These are phyloP conservation scores for Phialocephala subalpina DNA, from an alignment of 2,329 filamentous ascomycete species.

Conservation along the genomic window DNA sequence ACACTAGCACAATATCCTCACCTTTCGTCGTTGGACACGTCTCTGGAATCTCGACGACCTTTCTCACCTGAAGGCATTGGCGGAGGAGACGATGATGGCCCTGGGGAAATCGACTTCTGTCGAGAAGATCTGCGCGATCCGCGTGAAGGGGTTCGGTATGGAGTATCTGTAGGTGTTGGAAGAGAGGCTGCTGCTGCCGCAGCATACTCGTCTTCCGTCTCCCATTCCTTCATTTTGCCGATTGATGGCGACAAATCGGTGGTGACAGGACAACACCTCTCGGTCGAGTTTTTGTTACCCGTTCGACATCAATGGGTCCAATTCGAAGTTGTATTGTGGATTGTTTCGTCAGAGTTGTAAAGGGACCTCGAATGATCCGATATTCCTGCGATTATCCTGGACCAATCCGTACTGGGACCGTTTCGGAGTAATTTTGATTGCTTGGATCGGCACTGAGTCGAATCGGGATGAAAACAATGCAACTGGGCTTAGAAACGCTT, in stretches of 20 bases:
- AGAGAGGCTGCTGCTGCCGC: constrained; percentile 65
- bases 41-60: constrained; percentile 59
- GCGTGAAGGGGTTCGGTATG: constrained; percentile 76
- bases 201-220: constrained; percentile 69
- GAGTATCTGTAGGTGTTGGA: constrained; percentile 75
- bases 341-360: constrained; percentile 22
- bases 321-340: constrained; percentile 24
- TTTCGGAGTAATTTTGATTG: constrained; percentile 28
- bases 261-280: constrained; percentile 17
- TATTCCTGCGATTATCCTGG: constrained; percentile 25
- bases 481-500: constrained; percentile 30
- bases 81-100: constrained; percentile 67
- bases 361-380: constrained; percentile 15
- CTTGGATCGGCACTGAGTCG: constrained; percentile 20
- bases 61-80: constrained; percentile 57
- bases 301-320: constrained; percentile 25
- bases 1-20: constrained; percentile 52
- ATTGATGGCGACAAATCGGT: not conserved
- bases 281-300: constrained; percentile 26
- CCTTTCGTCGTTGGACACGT: constrained; percentile 70
- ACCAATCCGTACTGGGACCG: constrained; percentile 24
- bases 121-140: constrained; percentile 70
- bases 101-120: constrained; percentile 68
- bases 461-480: constrained; percentile 26
- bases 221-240: constrained; percentile 61